Evolutionary conservation across 192 early-diverging fungal species (phyloP), one percentile per base, ranked within the genome.

Genomic region (Coemansia sp.): DNA sequence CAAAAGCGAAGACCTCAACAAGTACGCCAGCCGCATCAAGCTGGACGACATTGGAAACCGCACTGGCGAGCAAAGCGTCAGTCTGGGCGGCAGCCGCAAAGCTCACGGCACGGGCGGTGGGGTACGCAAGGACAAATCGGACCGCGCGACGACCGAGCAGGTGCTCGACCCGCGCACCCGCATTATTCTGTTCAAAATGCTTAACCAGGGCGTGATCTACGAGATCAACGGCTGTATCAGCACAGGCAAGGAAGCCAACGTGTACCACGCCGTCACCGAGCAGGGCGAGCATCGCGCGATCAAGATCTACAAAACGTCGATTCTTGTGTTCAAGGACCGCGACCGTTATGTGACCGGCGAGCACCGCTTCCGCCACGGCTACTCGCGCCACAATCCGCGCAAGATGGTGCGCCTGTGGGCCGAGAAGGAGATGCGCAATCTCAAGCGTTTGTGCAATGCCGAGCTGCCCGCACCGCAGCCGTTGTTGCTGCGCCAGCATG

Each of bases 321-420:
- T 98, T 60, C 82, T 98, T 64, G 86, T 89, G 1, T 98, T 98
- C 81, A 97, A 97, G 83, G 97, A 98, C 67, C 90, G 97, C 64
- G 95, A 98, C 83, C 87, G 95, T 15, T 98, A 98, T 70, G 95
- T 98, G 27, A 85, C 90, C 0, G 97, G 95, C 62, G 97, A 98
- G 75, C 92, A 88, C 71, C 86, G 97, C 53, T 98, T 97, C 86
- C 82, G 94, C 14, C 90, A 96, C 75, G 97, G 96, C 19, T 98
- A 98, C 73, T 88, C 84, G 61, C 90, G 91, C 65, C 88, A 88
- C 72, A 97, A 98, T 69, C 94, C 96, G 24, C 84, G 95, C 60
- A 98, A 98, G 82, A 98, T 98, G 96, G 95, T 98, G 59, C 91
- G 93, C 74, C 74, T 94, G 38, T 98, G 96, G 96, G 96, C 96